Percentiles rank a stretch among this genome's conserved stretches.
Conservation (phyloP, 768 basidiomycete species). For the Butyriboletus loyo region DNA sequence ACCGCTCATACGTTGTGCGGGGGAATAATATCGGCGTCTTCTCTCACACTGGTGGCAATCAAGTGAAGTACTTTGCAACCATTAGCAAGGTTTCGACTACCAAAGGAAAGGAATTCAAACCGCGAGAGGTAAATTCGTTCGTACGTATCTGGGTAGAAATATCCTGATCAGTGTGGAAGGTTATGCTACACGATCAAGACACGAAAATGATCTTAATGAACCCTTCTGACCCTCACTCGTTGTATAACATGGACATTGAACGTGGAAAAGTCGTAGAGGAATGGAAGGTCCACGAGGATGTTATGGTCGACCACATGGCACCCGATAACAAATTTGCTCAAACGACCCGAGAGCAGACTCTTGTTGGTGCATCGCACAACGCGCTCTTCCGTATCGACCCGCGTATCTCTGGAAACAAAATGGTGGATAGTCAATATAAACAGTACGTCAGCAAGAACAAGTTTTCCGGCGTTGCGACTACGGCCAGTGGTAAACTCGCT, state of each 20-base stretch:
- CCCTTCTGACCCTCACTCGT: slow-evolving; percentile 70
- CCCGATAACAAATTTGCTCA: slow-evolving; percentile 95
- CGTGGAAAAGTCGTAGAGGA: slow-evolving; percentile 96
- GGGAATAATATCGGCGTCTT: slow-evolving; percentile 93
- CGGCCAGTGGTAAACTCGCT: slow-evolving; percentile 80
- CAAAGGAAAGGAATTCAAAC: slow-evolving; percentile 81
- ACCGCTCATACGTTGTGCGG: slow-evolving; percentile 89
- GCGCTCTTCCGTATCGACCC: slow-evolving; percentile 98
- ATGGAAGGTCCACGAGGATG: slow-evolving; percentile 93
- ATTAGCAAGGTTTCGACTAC: slow-evolving; percentile 80
- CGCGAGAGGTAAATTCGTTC: slow-evolving; percentile 62
- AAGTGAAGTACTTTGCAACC: slow-evolving; percentile 82
- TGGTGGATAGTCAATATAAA: slow-evolving; percentile 94
- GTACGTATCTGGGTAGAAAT: not conserved
- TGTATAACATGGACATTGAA: slow-evolving; percentile 91
- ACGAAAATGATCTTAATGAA: slow-evolving; percentile 93
- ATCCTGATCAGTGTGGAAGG: slow-evolving; percentile 42
- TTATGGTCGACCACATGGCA: slow-evolving; percentile 84
- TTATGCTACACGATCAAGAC: slow-evolving; percentile 97
- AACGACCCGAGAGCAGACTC: slow-evolving; percentile 87
- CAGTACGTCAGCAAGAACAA: slow-evolving; percentile 94
- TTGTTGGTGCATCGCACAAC: slow-evolving; percentile 92
- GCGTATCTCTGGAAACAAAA: slow-evolving; percentile 85
- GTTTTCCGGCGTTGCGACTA: slow-evolving; percentile 91
- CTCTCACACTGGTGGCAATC: slow-evolving; percentile 62